Percentiles rank a stretch among this genome's conserved stretches.
Evolutionary conservation across 768 basidiomycete genomes (phyloP).

Genomic region (Clitopilus passeckerianus): DNA sequence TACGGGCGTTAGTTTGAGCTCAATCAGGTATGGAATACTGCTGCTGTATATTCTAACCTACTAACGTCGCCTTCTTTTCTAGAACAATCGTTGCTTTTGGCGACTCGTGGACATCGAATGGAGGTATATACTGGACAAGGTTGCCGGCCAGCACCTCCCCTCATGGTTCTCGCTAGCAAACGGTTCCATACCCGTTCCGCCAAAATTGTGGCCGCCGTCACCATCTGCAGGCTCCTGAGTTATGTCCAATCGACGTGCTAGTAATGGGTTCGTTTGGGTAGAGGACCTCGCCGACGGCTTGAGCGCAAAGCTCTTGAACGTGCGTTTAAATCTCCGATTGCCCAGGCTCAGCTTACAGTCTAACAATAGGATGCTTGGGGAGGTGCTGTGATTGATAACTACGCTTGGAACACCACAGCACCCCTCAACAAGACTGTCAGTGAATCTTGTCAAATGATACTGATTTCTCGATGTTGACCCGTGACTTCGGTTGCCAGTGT

Average conservation of each 20-base stretch:
- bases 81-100: conserved; percentile 25
- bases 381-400: conserved; percentile 26
- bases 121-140: conserved; percentile 5
- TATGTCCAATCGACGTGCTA: conserved; percentile 22
- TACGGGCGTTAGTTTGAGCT: conserved; percentile 18
- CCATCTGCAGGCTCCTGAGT: conserved; percentile 24
- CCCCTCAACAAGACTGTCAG: conserved; percentile 18
- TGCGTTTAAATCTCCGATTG: conserved; percentile 2
- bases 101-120: conserved; percentile 26
- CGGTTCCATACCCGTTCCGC: conserved; percentile 25
- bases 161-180: conserved; percentile 15
- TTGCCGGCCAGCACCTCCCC: not conserved
- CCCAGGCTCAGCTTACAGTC: no score
- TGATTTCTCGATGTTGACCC: no score
- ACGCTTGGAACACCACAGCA: conserved; percentile 25
- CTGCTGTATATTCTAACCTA: no score
- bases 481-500: no score
- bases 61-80: no score
- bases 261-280: conserved; percentile 26
- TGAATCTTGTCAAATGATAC: not conserved
- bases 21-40: conserved; percentile 10
- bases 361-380: conserved; percentile 29
- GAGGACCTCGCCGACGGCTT: conserved; percentile 22
- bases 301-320: conserved; percentile 24
- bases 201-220: conserved; percentile 23